A percentile compares a stretch with the other conserved stretches of the same genome.
Conservation (phyloP, 768 basidiomycete species). For the Boletus vinaceobasis region DNA sequence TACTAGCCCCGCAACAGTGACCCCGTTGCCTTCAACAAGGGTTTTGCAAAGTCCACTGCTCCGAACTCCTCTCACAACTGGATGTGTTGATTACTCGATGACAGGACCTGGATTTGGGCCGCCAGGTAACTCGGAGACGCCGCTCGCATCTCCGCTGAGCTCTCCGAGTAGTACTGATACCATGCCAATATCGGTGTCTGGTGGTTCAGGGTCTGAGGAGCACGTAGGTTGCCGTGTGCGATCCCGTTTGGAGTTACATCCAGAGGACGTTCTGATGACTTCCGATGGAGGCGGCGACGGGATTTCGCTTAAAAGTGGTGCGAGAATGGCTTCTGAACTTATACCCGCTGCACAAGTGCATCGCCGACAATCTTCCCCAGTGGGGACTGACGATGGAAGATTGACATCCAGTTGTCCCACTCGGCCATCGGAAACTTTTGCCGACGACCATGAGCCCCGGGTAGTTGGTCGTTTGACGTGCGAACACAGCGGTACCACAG, state of each 20-base stretch:
- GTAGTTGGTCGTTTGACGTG: neutral
- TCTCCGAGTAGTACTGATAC: neutral
- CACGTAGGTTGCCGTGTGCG: neutral
- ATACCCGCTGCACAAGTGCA: no score
- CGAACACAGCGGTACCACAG: neutral
- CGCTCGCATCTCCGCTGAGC: neutral
- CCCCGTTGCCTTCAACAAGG: neutral
- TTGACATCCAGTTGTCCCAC: slow-evolving; percentile 6
- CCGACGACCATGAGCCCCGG: neutral
- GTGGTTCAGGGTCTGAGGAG: neutral
- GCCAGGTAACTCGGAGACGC: neutral
- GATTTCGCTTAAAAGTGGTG: neutral
- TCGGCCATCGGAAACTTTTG: neutral
- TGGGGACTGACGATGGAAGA: neutral
- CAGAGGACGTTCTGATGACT: neutral
- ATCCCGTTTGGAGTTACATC: neutral
- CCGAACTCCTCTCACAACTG: neutral
- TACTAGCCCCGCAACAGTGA: neutral
- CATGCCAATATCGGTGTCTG: neutral
- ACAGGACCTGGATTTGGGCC: neutral
- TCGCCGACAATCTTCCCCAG: neutral
- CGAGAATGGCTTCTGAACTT: neutral
- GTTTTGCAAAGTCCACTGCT: neutral
- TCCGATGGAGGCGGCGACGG: neutral
- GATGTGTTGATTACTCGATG: neutral